phyloP scores from a whole-genome alignment of 768 basidiomycete species.

The Boletellus ananiceps region DNA sequence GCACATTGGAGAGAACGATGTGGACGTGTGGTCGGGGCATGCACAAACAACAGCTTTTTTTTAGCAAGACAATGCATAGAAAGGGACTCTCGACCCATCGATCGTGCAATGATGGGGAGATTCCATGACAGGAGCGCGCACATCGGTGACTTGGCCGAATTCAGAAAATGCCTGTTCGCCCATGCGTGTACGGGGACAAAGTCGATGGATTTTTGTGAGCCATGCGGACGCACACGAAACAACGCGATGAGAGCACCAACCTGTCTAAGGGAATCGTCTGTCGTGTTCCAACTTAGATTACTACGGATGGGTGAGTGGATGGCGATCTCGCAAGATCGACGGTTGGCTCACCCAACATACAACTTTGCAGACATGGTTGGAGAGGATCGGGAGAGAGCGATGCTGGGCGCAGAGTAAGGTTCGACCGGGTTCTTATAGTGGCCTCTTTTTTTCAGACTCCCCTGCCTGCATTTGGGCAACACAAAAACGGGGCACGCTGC shows the following conservation, averaged over 20 bases:
- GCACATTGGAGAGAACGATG: conserved; percentile 3
- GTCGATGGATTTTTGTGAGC: conserved; percentile 7
- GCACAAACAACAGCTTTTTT: conserved; percentile 14
- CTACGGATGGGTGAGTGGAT: conserved; percentile 12
- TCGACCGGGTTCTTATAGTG: conserved; percentile 26
- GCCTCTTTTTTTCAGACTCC: conserved; percentile 31
- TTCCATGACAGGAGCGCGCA: conserved; percentile 36
- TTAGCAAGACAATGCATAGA: conserved; percentile 23
- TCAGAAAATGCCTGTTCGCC: conserved; percentile 38
- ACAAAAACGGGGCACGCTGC: conserved; percentile 6
- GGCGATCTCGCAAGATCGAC: not conserved
- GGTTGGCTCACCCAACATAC: conserved; percentile 30
- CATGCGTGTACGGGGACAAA: not conserved
- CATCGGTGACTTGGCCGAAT: conserved; percentile 46
- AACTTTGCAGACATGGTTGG: conserved; percentile 29
- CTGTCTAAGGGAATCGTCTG: conserved; percentile 22
- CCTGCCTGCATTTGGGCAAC: conserved; percentile 25
- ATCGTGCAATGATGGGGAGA: conserved; percentile 28
- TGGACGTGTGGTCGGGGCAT: conserved; percentile 18
- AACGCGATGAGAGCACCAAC: conserved; percentile 17
- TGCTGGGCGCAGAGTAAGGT: conserved; percentile 12
- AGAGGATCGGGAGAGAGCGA: conserved; percentile 14
- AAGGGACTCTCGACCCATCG: conserved; percentile 29
- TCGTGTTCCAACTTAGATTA: conserved; percentile 34
- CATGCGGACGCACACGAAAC: not conserved